A percentile compares a stretch with the other conserved stretches of the same genome.
These are phyloP conservation scores for Leccinellum luteum DNA, from an alignment of 768 basidiomycete species.

Conservation along the genomic window DNA sequence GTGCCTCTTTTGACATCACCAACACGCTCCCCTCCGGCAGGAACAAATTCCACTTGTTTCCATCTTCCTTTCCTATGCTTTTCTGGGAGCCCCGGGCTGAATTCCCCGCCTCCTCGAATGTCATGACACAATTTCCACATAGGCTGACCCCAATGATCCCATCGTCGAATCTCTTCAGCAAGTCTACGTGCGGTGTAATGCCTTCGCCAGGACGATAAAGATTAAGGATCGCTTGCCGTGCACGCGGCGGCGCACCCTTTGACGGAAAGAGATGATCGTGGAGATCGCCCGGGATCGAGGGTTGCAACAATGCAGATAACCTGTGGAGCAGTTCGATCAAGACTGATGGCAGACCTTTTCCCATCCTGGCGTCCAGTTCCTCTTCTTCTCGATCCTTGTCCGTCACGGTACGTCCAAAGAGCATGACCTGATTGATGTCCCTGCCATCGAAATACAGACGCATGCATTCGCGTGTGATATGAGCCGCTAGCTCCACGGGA, in stretches of 20 bases:
- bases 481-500: slow-evolving; percentile 49
- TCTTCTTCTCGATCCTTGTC: slow-evolving; percentile 8
- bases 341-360: slow-evolving; percentile 53
- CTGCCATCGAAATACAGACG: slow-evolving; percentile 50
- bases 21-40: slow-evolving; percentile 75
- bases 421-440: slow-evolving; percentile 78
- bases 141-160: slow-evolving; percentile 89
- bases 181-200: slow-evolving; percentile 85
- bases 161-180: slow-evolving; percentile 80
- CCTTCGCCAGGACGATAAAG: slow-evolving; percentile 88
- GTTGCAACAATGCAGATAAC: slow-evolving; percentile 48
- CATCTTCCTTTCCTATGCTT: neutral
- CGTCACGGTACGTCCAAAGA: slow-evolving; percentile 57
- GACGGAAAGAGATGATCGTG: slow-evolving; percentile 62
- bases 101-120: slow-evolving; percentile 44
- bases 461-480: slow-evolving; percentile 51
- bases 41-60: slow-evolving; percentile 47
- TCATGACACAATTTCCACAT: slow-evolving; percentile 78
- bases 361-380: slow-evolving; percentile 15
- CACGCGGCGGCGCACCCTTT: slow-evolving; percentile 35
- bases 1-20: slow-evolving; percentile 75
- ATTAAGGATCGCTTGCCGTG: slow-evolving; percentile 88
- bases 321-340: slow-evolving; percentile 51
- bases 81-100: neutral
- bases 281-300: slow-evolving; percentile 46